Percentiles rank a stretch among this genome's conserved stretches.
Conservation (phyloP, 2,329 filamentous ascomycete genomes). For the Onygenales sp. region DNA sequence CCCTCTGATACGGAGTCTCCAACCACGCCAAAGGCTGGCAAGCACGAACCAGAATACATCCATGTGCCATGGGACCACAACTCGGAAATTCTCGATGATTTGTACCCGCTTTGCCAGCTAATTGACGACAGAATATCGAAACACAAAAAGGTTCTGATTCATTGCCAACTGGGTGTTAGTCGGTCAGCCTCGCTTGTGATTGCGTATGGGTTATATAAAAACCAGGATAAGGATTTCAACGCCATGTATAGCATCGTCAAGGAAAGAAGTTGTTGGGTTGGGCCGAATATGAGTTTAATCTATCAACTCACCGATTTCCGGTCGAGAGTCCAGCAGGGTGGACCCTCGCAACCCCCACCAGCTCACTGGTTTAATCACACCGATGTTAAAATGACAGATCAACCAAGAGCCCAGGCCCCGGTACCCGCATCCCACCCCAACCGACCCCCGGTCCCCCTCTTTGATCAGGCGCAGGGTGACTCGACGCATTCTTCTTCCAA, state of each 20-base stretch:
- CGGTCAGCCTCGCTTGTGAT: slow-evolving; percentile 58
- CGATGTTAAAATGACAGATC: slow-evolving; percentile 10
- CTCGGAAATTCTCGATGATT: slow-evolving; percentile 56
- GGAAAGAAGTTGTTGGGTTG: slow-evolving; percentile 56
- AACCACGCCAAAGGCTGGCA: slow-evolving; percentile 22
- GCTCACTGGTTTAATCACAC: slow-evolving; percentile 27
- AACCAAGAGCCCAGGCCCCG: background rate
- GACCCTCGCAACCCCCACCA: slow-evolving; percentile 21
- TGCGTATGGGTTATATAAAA: slow-evolving; percentile 56
- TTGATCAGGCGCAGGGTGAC: background rate
- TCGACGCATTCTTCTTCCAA: slow-evolving; percentile 3
- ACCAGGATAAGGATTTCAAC: slow-evolving; percentile 52
- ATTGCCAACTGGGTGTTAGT: slow-evolving; percentile 57
- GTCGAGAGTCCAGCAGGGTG: slow-evolving; percentile 26
- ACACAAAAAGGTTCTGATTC: slow-evolving; percentile 52
- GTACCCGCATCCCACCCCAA: background rate
- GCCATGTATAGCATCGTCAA: slow-evolving; percentile 57
- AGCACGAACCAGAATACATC: slow-evolving; percentile 50
- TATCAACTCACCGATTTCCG: slow-evolving; percentile 59
- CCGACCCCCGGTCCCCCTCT: slow-evolving; percentile 5
- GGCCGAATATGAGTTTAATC: slow-evolving; percentile 60
- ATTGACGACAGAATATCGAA: slow-evolving; percentile 51
- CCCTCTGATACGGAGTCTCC: slow-evolving; percentile 19
- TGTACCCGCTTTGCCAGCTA: slow-evolving; percentile 49
- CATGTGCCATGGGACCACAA: slow-evolving; percentile 60